Conservation (phyloP, 768 basidiomycete species). For the Boletellus ananiceps region DNA sequence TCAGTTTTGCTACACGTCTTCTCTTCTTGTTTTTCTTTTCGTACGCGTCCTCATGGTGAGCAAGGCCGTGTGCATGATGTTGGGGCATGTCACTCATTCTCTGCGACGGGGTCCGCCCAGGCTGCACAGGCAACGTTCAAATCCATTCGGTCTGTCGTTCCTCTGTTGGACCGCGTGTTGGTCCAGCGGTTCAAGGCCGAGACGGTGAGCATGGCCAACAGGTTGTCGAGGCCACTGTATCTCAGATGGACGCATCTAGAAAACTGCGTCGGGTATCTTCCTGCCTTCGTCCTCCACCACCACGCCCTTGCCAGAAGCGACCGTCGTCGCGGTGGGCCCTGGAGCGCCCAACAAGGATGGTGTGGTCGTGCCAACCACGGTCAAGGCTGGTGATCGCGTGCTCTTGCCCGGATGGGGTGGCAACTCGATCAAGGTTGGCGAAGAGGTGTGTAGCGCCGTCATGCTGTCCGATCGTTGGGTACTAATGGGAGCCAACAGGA, state of each 20-base stretch:
- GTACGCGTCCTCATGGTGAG: slow-evolving; percentile 27
- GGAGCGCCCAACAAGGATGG: slow-evolving; percentile 92
- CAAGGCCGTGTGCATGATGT: background rate
- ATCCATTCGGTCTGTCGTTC: slow-evolving; percentile 84
- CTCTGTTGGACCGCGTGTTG: slow-evolving; percentile 92
- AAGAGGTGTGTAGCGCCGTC: slow-evolving; percentile 62
- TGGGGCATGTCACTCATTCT: background rate
- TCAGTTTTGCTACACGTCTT: slow-evolving; percentile 1
- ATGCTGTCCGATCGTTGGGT: background rate
- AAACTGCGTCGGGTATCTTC: slow-evolving; percentile 97
- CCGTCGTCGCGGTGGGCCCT: slow-evolving; percentile 92
- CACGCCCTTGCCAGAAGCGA: slow-evolving; percentile 91
- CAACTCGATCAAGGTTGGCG: slow-evolving; percentile 91
- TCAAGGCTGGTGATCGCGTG: slow-evolving; percentile 88
- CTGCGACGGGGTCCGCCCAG: slow-evolving; percentile 30
- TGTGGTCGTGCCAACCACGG: slow-evolving; percentile 61
- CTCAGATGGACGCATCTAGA: slow-evolving; percentile 44
- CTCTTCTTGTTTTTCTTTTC: slow-evolving; percentile 9
- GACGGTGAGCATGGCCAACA: slow-evolving; percentile 54
- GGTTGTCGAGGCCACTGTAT: background rate
- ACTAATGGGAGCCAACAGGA: slow-evolving; percentile 51
- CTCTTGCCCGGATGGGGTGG: slow-evolving; percentile 97
- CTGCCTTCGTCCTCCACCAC: slow-evolving; percentile 85
- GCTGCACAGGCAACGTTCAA: slow-evolving; percentile 93
- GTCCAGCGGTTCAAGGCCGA: slow-evolving; percentile 98